These are phyloP conservation scores for Spinacia oleracea DNA, from an alignment of 179 eudicot genomes.

Conservation along the genomic window DNA sequence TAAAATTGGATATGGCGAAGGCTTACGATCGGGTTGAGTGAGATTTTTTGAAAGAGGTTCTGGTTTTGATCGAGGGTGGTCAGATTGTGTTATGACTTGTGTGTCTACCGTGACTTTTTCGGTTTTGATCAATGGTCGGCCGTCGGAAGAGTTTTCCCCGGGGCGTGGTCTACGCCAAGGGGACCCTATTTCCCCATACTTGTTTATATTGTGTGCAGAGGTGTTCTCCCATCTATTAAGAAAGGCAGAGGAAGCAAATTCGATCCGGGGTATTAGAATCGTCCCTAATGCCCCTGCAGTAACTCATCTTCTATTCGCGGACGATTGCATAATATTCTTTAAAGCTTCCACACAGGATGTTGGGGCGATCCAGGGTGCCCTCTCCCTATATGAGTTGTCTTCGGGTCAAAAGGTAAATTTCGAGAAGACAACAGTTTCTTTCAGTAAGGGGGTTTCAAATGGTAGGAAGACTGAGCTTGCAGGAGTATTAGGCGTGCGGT, in stretches of 20 bases:
- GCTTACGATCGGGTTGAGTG: not conserved
- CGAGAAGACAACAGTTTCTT: no score
- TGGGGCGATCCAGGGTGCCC: no score
- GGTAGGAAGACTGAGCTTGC: no score
- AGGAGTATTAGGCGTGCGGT: no score
- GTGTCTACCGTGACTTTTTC: not conserved
- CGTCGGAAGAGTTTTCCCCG: not conserved
- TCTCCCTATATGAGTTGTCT: no score
- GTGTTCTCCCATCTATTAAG: not conserved
- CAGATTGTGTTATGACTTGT: not conserved
- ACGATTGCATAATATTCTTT: not conserved
- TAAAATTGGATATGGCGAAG: not conserved
- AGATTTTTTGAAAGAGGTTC: not conserved
- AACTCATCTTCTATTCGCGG: no score
- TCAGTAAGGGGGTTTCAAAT: no score
- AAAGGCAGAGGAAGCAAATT: rapidly evolving
- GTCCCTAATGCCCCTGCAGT: no score
- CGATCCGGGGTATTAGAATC: not conserved
- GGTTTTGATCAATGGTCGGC: not conserved
- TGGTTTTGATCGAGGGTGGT: not conserved
- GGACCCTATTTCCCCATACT: not conserved
- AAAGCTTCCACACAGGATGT: no score
- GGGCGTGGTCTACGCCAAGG: not conserved
- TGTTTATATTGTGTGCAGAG: not conserved
- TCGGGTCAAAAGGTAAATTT: no score